phyloP scores from a whole-genome alignment of 768 basidiomycete species.

The Lactarius akahatsu region DNA sequence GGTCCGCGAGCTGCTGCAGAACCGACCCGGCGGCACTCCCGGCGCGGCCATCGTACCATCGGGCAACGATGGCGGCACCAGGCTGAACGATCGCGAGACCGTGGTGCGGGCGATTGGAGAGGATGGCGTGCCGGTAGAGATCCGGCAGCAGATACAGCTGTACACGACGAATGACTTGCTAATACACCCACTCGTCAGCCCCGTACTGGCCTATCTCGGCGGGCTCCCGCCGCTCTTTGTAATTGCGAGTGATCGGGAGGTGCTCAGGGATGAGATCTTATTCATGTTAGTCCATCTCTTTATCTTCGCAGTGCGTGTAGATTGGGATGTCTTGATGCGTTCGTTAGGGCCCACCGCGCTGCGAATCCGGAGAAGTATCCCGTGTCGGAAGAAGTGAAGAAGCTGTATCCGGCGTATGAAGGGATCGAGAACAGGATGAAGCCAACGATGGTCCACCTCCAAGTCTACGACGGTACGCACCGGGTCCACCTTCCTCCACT shows the following conservation, averaged over 20 bases:
- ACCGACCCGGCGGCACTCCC: slow-evolving; percentile 24
- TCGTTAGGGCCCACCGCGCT: slow-evolving; percentile 80
- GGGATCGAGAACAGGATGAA: slow-evolving; percentile 53
- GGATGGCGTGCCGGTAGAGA: slow-evolving; percentile 51
- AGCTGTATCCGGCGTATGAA: slow-evolving; percentile 56
- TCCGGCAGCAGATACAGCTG: slow-evolving; percentile 76
- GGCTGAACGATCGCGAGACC: slow-evolving; percentile 38
- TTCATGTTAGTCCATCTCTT: slow-evolving; percentile 53
- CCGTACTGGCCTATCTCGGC: slow-evolving; percentile 78
- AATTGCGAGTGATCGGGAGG: slow-evolving; percentile 87
- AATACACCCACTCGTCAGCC: slow-evolving; percentile 79
- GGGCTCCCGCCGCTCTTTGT: slow-evolving; percentile 86
- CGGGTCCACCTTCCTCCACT: slow-evolving; percentile 10
- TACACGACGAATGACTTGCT: slow-evolving; percentile 81
- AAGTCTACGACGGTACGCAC: slow-evolving; percentile 79
- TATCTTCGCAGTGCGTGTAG: not conserved
- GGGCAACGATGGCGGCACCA: not conserved
- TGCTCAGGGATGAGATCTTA: slow-evolving; percentile 87
- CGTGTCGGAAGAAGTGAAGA: slow-evolving; percentile 44
- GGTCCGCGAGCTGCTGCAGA: slow-evolving; percentile 52
- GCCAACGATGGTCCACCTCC: slow-evolving; percentile 84
- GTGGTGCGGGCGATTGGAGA: slow-evolving; percentile 48
- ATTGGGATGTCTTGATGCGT: too few relatives aligned
- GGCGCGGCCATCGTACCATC: slow-evolving; percentile 37
- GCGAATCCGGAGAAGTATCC: slow-evolving; percentile 74